Percentiles rank a stretch among this genome's conserved stretches.
Conservation (phyloP, 2,329 filamentous ascomycete genomes). For the Penicillium sumatraense region DNA sequence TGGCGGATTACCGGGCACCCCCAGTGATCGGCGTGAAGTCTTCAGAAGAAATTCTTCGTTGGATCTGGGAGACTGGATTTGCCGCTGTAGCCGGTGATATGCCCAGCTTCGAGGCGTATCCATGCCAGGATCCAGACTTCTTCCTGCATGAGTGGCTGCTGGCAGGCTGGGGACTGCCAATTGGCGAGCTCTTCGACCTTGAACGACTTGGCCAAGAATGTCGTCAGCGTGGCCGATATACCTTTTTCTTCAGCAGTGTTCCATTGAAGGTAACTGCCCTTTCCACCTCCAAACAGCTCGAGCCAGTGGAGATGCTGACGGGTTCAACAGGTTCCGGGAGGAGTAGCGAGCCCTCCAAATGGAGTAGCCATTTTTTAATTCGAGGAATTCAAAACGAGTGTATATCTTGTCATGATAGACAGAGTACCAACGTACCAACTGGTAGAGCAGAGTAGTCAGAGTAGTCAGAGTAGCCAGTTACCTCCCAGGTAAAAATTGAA, state of each 20-base stretch:
- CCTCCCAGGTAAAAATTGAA: too few species aligned
- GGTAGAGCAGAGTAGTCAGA: neutral
- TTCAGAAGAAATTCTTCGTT: conserved; percentile 54
- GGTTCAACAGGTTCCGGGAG: conserved; percentile 45
- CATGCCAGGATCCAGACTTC: conserved; percentile 33
- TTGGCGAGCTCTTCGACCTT: conserved; percentile 52
- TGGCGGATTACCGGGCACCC: conserved; percentile 28
- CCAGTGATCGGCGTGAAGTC: conserved; percentile 54
- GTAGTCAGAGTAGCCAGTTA: neutral
- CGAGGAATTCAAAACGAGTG: too few species aligned
- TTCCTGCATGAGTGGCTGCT: conserved; percentile 41
- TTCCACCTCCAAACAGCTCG: too few species aligned
- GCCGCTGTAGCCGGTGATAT: conserved; percentile 62
- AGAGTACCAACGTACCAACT: neutral
- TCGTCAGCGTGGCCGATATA: conserved; percentile 40
- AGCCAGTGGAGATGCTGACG: too few species aligned
- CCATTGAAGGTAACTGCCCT: conserved; percentile 34
- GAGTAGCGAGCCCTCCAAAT: conserved; percentile 53
- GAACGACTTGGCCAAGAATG: conserved; percentile 47
- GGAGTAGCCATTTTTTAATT: conserved; percentile 49
- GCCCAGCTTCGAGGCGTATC: conserved; percentile 58
- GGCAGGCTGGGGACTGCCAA: conserved; percentile 55
- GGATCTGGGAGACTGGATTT: conserved; percentile 63
- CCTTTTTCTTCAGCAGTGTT: conserved; percentile 56
- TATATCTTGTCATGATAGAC: too few species aligned